A percentile compares a stretch with the other conserved stretches of the same genome.
Conservation (phyloP, 164 flowering plant genomes). For the Buxus sempervirens region DNA sequence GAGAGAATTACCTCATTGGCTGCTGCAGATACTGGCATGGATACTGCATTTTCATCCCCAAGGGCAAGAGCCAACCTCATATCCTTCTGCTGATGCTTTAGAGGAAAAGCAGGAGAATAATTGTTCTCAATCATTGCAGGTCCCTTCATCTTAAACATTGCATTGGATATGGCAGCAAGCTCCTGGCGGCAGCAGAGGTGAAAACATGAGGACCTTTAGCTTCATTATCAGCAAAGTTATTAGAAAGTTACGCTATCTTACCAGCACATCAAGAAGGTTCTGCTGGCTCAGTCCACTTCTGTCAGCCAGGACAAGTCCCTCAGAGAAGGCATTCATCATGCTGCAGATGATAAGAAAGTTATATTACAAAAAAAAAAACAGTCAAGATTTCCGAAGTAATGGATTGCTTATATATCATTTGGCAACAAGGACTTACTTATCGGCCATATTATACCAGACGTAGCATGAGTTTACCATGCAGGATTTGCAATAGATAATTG, state of each 20-base stretch:
- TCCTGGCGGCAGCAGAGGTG: constrained; percentile 44
- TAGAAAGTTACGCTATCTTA: constrained; percentile 28
- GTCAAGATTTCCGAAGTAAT: background rate
- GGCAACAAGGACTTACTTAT: background rate
- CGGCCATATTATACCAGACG: background rate
- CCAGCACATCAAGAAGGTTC: constrained; percentile 83
- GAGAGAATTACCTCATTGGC: constrained; percentile 79
- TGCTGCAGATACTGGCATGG: constrained; percentile 98
- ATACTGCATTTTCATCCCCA: constrained; percentile 85
- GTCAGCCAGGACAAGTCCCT: constrained; percentile 81
- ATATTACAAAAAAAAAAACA: background rate
- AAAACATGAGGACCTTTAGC: background rate
- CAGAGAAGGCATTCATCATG: constrained; percentile 95
- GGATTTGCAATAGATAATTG: background rate
- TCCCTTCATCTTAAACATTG: constrained; percentile 87
- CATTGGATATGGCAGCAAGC: constrained; percentile 75
- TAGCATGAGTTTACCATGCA: background rate
- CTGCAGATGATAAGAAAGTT: constrained; percentile 32
- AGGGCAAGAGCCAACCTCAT: constrained; percentile 97
- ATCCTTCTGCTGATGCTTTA: constrained; percentile 98
- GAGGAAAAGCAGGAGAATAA: constrained; percentile 85
- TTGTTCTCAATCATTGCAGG: constrained; percentile 66
- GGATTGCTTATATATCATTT: background rate
- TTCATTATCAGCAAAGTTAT: background rate
- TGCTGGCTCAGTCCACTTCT: constrained; percentile 70